Base-by-base conservation (phyloP, 2,329 filamentous ascomycete genomes). In the Sporothrix globosa region DNA sequence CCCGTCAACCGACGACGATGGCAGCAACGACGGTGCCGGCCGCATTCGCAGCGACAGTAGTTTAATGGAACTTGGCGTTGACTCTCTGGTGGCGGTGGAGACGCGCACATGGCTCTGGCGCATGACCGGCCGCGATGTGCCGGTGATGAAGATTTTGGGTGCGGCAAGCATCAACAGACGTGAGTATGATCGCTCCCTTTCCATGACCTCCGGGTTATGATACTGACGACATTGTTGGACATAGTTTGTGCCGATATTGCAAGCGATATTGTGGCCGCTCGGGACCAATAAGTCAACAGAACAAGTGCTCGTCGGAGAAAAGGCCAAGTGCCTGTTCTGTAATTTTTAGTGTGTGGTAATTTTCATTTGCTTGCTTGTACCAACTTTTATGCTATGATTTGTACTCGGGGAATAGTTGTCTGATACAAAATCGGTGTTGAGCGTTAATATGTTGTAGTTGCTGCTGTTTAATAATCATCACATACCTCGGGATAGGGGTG, bases 81-180 rank as follows among this genome's bases (percentile, higher is more conserved):
- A 83, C 74, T 82, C 81, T 9, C 76, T 83, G 2, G 77, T 78
- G 0, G 81, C 81, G 0, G 80, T 79, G 2, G 78, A 80, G 79
- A 80, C 84, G 1, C 79, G 83, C 1, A 74, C 79, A 1, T 86
- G 84, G 84, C 81, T 85, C 68, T 77, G 80, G 69, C 82, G 82
- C 73, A 76, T 79, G 19, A 63, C 83, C 0, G 76, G 80, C 0
- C 76, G 79, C 1, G 81, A 85, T 60, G 78, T 86, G 9, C 79
- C 82, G 0, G 81, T 85, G 0, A 78, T 86, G 73, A 83, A 82
- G 74, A 78, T 86, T 9, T 72, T 84, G 11, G 75, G 79, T 1
- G 78, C 79, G 0, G 68, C 73, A 2, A 78, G 77, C 44, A 76
- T 78, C 30, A 70, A 71, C 7, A 76, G 77, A 60, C 50, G 73